phyloP scores from a whole-genome alignment of 2,329 filamentous ascomycete species.

The Aspergillus japonicus region DNA sequence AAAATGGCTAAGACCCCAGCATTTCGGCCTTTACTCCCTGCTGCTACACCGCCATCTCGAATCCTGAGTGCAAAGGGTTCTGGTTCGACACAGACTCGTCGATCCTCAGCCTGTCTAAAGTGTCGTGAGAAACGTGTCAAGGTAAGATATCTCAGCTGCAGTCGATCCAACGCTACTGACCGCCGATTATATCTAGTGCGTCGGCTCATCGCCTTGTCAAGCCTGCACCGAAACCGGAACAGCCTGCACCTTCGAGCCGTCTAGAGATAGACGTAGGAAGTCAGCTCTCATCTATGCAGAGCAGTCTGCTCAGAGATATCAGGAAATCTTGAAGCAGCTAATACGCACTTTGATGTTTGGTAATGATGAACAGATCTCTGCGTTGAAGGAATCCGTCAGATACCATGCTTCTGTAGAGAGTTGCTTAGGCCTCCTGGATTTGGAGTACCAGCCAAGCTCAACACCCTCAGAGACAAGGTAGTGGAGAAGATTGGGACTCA shows the following conservation, averaged over 20 bases:
- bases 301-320: neutral
- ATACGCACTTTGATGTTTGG: neutral
- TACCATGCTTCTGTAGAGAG: neutral
- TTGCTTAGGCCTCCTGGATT: neutral
- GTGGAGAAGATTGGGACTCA: neutral
- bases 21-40: neutral
- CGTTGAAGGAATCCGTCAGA: neutral
- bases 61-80: neutral
- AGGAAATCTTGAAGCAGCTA: neutral
- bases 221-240: neutral
- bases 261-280: neutral
- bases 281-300: neutral
- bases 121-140: neutral
- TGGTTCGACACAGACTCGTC: neutral
- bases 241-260: neutral
- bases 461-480: neutral
- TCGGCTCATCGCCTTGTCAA: neutral
- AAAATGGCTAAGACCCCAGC: neutral
- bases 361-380: neutral
- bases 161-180: neutral
- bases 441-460: neutral
- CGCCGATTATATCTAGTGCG: neutral
- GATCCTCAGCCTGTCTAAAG: neutral
- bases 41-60: neutral
- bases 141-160: neutral